Evolutionary conservation across 129 eudicot species (phyloP).

Genomic region (Centrapalus pauciflorus): DNA sequence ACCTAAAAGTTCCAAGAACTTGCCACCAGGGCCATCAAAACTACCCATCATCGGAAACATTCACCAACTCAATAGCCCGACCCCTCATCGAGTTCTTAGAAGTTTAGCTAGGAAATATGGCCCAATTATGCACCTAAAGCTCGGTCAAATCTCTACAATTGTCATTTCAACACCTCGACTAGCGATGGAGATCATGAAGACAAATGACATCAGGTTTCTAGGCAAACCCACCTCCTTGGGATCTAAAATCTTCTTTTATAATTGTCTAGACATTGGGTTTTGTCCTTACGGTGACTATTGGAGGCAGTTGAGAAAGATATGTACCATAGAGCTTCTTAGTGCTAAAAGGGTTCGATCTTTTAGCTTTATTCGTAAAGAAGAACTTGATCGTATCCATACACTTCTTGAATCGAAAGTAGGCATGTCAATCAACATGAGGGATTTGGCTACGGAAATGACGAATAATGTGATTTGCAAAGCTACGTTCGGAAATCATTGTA

Average conservation of each 20-base stretch:
- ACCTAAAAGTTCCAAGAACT: conserved; percentile 2
- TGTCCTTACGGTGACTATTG: conserved; percentile 22
- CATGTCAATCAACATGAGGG: conserved; percentile 14
- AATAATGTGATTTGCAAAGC: conserved; percentile 28
- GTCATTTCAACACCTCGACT: background rate
- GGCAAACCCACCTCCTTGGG: conserved; percentile 1
- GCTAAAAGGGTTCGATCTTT: conserved; percentile 10
- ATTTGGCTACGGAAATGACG: conserved; percentile 3
- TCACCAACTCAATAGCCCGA: conserved; percentile 9
- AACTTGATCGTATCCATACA: background rate
- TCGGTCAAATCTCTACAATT: conserved; percentile 9
- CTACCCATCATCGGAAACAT: conserved; percentile 34
- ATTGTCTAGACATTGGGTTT: conserved; percentile 12
- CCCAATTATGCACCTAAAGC: conserved; percentile 7
- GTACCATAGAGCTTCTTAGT: conserved; percentile 23
- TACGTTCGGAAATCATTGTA: conserved; percentile 16
- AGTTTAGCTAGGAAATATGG: background rate
- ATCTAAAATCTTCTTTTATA: conserved; percentile 13
- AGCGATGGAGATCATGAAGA: conserved; percentile 5
- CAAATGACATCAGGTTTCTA: background rate
- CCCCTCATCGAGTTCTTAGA: conserved; percentile 9
- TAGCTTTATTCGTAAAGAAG: conserved; percentile 15
- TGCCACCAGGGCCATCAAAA: conserved; percentile 25
- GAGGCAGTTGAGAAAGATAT: conserved; percentile 27
- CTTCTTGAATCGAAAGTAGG: background rate